Base-by-base conservation (phyloP, 192 early-diverging fungal species). In the Hyaloraphidium curvatum region DNA sequence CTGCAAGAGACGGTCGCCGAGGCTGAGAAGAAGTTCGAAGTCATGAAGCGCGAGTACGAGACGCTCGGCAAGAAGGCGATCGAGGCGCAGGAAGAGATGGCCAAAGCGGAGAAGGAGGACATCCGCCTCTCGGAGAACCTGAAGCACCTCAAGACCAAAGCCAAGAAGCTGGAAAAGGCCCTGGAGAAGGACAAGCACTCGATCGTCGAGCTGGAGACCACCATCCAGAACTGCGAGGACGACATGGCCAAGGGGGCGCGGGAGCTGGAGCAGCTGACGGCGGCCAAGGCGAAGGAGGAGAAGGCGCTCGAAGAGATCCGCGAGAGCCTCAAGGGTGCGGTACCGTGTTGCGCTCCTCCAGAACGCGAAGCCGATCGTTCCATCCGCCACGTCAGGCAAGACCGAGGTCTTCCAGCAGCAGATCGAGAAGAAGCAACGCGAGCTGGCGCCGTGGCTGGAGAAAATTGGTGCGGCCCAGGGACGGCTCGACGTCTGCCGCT, bases 371-470 rank as follows among this genome's bases (percentile, higher is more conserved):
- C 11, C 17, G 35, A 19, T 25, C 9, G 23, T 48, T 48, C 43
- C 25, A 28, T 33, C n/a, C n/a, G n/a, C n/a, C n/a, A n/a, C n/a
- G n/a, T n/a, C 26, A 70, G 73, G 82, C 31, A 97, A 96, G 62
- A 94, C 95, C 0, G 78, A 86, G 29, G 71, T 52, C n/a, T 82
- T 84, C 57, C 77, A 86, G 35, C 61, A 67, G 25, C 63, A 86
- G 37, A 90, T 98, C 19, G 86, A 87, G 58, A 68, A 81, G 43
- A 76, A 86, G 55, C 86, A 98, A 62, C 74, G 73, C 23, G 77
- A 86, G 54, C 65, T 95, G 17, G 79, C 77, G 2, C 95, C 92
- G 1, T 91, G 84, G 85, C 70, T 69, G 35, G 87, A 91, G 55
- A 82, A 80, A 62, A 78, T 89, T 58, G 80, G 80, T 41, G 76